Base-by-base conservation (phyloP, 768 basidiomycete genomes). In the Pleurotus eryngii region DNA sequence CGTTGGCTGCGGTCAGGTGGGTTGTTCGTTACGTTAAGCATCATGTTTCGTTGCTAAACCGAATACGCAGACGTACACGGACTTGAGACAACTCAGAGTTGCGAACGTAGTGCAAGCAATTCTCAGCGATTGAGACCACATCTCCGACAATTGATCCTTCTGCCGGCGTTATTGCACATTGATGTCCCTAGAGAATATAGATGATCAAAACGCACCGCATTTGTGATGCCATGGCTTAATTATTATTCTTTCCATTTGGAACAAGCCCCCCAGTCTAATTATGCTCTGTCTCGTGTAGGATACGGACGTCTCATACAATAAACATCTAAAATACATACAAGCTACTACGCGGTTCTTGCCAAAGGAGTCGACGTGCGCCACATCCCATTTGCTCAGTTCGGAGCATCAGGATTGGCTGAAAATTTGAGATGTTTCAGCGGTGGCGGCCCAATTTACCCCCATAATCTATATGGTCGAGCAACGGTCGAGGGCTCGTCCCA, bases 1-100 rank as follows among this genome's bases (percentile, higher is more conserved):
- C 69, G 94, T 99, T 61, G 97, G 97, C 5, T 97, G 94, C 65
- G 97, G 97, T 38, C 95, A 95, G 88, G 91, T 92, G 61, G 40
- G 85, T 68, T 48, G 30, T 35, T 22, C 57, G 27, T 14, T 43
- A 56, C 37, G 55, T 43, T 40, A 49, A 15, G 43, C 46, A n/a
- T 37, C 3, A 22, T 39, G 40, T 46, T 30, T 49, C 57, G 54
- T 40, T 38, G 22, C 46, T 58, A 17, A 43, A 45, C 55, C 46
- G 63, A 30, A 58, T 40, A 30, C 49, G 11, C 68, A 98, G 89
- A 99, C 97, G 1, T 99, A 98, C 72, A 97, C 95, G 30, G 97
- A 99, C 73, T 72, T 99, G 65, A 81, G 94, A 50, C 94, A 96
- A 68, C 69, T 99, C 61, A 80, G 90, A 59, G 96, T 98, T 35